These are phyloP conservation scores for Cucurbita maxima DNA, from an alignment of 306 rosid species.

Conservation along the genomic window DNA sequence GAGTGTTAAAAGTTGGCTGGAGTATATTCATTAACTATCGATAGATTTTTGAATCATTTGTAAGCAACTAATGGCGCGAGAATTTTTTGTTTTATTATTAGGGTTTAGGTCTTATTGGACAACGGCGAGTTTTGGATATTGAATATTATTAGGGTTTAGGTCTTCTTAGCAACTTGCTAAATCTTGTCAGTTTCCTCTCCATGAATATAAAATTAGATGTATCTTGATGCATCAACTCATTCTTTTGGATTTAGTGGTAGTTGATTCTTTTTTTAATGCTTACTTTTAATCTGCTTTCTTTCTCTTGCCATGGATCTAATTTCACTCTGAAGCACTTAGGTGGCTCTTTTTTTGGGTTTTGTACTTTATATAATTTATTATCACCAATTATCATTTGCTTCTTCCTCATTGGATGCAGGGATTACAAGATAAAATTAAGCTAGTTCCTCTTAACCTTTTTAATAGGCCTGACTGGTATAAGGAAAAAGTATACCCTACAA, in stretches of 20 bases:
- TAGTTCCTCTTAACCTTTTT: slow-evolving; percentile 47
- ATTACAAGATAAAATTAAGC: slow-evolving; percentile 46
- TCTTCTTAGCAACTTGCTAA: neutral
- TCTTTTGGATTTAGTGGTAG: neutral
- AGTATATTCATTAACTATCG: too few relatives aligned
- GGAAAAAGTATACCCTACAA: slow-evolving; percentile 59
- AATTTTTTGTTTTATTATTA: neutral
- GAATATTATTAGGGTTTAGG: neutral
- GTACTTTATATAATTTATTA: neutral
- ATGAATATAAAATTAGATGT: neutral
- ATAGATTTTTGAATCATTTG: neutral
- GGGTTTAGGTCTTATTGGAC: neutral
- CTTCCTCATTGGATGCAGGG: slow-evolving; percentile 31
- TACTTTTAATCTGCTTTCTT: neutral
- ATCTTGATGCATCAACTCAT: neutral
- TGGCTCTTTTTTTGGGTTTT: neutral
- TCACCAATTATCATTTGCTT: neutral
- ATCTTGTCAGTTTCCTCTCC: neutral
- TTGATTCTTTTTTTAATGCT: neutral
- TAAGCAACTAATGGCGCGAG: neutral
- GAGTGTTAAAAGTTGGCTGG: neutral
- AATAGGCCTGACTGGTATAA: slow-evolving; percentile 75
- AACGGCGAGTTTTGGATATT: neutral
- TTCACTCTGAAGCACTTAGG: neutral
- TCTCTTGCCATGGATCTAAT: neutral